Evolutionary conservation across 2,329 filamentous ascomycete species (phyloP).

Genomic region (Neoscytalidium dimidiatum): DNA sequence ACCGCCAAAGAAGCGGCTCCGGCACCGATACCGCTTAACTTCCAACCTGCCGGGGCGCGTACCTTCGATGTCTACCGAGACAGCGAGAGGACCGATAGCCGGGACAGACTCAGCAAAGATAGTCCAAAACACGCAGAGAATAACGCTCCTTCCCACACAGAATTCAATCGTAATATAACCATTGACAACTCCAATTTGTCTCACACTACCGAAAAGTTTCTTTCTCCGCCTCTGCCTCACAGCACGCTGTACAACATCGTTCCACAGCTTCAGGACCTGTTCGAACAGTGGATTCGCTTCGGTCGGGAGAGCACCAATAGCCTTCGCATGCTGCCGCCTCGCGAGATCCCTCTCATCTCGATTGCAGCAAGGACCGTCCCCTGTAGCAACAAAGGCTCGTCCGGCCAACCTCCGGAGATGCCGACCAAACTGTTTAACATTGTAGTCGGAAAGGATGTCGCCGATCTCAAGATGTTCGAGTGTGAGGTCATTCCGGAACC

Average conservation of each 20-base stretch:
- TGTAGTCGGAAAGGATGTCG: neutral
- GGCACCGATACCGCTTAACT: neutral
- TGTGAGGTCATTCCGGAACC: neutral
- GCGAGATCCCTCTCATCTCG: neutral
- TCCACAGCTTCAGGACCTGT: neutral
- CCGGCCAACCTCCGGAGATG: neutral
- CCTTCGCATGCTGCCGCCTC: neutral
- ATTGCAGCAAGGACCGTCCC: neutral
- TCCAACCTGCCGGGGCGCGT: neutral
- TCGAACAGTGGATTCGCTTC: neutral
- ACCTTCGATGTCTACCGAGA: neutral
- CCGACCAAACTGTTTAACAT: neutral
- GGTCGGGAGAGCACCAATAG: neutral
- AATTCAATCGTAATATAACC: neutral
- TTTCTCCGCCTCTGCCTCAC: neutral
- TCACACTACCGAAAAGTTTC: neutral
- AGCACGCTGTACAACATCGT: neutral
- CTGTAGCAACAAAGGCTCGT: neutral
- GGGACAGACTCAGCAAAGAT: neutral
- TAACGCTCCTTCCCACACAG: neutral
- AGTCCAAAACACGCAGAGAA: neutral
- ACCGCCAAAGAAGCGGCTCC: no score
- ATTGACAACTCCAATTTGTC: neutral
- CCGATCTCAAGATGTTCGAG: neutral
- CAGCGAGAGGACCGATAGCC: neutral